Base-by-base conservation (phyloP, 108 stramenopile genomes). In the Pseudonitzschia multiseries region DNA sequence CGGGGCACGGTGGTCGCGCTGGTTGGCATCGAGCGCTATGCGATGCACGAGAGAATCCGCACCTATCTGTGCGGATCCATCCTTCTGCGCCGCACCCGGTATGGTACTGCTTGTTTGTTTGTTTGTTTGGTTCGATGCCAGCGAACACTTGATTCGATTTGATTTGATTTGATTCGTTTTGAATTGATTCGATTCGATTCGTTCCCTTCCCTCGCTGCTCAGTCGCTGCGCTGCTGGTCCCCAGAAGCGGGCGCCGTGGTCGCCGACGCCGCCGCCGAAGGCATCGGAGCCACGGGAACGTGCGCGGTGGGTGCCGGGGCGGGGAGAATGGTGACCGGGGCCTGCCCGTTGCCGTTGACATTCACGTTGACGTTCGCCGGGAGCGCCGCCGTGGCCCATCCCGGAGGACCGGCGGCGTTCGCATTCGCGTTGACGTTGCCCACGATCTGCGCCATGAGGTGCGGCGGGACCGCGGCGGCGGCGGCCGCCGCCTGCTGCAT, bases 401-500 rank as follows among this genome's bases (percentile, higher is more conserved):
- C 42, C 42, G 42, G n/a, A n/a, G 8, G 8, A 42, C 42, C 8
- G 42, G 42, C 42, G 42, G 42, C 42, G 6, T 6, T n/a, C n/a
- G n/a, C 36, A 36, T 36, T 36, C 6, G 36, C 36, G 46, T 10
- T 10, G 17, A 10, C 13, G 9, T 9, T 21, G 1, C 54, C 54
- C 21, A 24, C 3, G 5, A 56, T 56, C 54, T 24, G 54, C 26
- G 54, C 54, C 54, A 41, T 44, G 36, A 72, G 69, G 22, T 75
- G 79, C 65, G 65, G 72, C 43, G 53, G 67, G 15, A 51, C 65
- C 0, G 72, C 79, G 9, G 78, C 81, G 9, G 79, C 83, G 2
- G 83, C 76, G 1, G 69, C 74, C 17, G 77, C 79, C 21, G 84
- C 80, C 69, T 81, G 78, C 65, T 86, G 85, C 81, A 86, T 86